These are phyloP conservation scores for Pichia pseudocactophila DNA, from an alignment of 805 yeast genomes.

Conservation along the genomic window DNA sequence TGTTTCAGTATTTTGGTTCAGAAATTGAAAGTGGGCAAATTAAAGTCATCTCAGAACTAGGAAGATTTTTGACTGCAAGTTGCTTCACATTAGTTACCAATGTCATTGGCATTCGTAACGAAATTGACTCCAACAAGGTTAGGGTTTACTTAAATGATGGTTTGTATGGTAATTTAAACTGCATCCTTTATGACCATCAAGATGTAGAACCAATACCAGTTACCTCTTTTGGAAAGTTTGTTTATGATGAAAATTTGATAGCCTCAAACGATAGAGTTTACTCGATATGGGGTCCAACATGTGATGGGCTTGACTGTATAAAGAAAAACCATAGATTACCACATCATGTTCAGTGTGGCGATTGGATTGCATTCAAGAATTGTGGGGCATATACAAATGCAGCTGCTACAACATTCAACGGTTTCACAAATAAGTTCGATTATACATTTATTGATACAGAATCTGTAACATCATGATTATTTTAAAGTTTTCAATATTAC, in stretches of 20 bases:
- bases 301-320: constrained; percentile 92
- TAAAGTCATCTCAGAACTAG: constrained; percentile 82
- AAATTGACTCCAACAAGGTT: constrained; percentile 28
- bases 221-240: constrained; percentile 37
- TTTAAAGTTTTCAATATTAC: background rate
- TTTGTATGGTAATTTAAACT: constrained; percentile 90
- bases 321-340: constrained; percentile 43
- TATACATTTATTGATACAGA: constrained; percentile 50
- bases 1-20: constrained; percentile 54
- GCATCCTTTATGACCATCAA: constrained; percentile 89
- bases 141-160: constrained; percentile 93
- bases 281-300: constrained; percentile 97
- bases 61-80: constrained; percentile 77
- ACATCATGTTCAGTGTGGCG: constrained; percentile 66
- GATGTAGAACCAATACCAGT: constrained; percentile 62
- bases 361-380: constrained; percentile 80
- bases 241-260: constrained; percentile 11
- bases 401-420: constrained; percentile 90
- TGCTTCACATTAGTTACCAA: constrained; percentile 80
- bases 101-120: constrained; percentile 71
- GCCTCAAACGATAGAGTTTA: constrained; percentile 23
- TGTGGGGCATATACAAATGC: constrained; percentile 90
- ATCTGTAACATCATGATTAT: background rate
- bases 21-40: constrained; percentile 23
- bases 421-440: constrained; percentile 56